phyloP scores from a whole-genome alignment of 2,329 filamentous ascomycete species.

The Hymenoscyphus albidus region DNA sequence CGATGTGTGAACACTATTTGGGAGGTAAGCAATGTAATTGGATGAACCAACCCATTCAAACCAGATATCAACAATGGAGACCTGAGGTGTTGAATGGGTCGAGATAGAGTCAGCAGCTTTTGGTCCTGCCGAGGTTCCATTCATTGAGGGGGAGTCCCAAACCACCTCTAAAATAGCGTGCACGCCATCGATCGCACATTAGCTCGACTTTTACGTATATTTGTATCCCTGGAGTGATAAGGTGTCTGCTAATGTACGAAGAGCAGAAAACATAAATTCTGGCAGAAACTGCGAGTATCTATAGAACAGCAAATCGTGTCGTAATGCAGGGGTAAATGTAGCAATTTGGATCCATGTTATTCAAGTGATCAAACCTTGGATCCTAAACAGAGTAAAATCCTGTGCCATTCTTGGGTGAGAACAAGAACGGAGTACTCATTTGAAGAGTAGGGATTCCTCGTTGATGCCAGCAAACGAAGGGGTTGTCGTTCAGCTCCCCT shows the following conservation, averaged over 20 bases:
- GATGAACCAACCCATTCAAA: neutral
- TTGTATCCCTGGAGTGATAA: neutral
- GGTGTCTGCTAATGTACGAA: neutral
- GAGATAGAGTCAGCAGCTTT: neutral
- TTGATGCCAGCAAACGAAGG: no score
- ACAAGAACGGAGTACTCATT: no score
- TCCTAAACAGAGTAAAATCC: no score
- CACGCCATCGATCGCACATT: neutral
- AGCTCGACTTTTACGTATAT: neutral
- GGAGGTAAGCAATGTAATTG: neutral
- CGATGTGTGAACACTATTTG: neutral
- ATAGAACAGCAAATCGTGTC: no score
- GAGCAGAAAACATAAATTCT: neutral
- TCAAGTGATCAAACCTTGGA: no score
- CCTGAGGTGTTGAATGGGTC: neutral
- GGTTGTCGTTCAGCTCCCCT: no score
- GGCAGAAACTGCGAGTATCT: neutral
- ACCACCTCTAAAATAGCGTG: neutral
- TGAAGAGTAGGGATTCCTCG: no score
- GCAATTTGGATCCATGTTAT: no score
- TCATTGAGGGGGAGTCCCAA: neutral
- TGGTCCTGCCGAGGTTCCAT: conserved; percentile 1
- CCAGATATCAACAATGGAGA: neutral
- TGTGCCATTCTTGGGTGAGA: no score
- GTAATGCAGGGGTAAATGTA: no score